Percentiles rank a stretch among this genome's conserved stretches.
Evolutionary conservation across 202 grass and related monocot species (phyloP).

Genomic region (Eragrostis tef): DNA sequence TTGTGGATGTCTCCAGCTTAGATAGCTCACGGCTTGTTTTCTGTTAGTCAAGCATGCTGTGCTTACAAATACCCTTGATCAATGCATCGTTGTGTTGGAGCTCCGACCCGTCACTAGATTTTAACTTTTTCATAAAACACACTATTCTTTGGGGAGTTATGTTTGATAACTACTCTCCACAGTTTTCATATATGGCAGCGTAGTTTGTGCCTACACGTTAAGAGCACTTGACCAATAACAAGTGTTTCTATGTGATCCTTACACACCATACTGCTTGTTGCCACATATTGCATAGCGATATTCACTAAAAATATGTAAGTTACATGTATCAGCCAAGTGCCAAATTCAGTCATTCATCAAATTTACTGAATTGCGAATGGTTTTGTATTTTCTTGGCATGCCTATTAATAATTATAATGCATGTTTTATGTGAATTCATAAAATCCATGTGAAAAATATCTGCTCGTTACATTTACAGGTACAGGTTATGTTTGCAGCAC

Average conservation of each 20-base stretch:
- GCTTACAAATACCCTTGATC: not conserved
- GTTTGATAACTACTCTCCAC: not conserved
- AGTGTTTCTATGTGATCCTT: not conserved
- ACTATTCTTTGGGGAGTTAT: constrained; percentile 20
- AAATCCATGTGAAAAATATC: constrained; percentile 19
- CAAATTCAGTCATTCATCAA: not conserved
- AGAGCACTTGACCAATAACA: constrained; percentile 16
- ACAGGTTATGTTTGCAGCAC: constrained; percentile 90
- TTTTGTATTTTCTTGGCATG: constrained; percentile 17
- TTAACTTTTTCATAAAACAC: not conserved
- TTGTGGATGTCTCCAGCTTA: not conserved
- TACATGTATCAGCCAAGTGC: constrained; percentile 2
- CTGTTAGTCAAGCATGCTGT: not conserved
- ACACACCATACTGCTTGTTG: constrained; percentile 1
- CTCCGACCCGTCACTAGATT: not conserved
- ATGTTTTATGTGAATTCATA: constrained; percentile 6
- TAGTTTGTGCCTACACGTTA: constrained; percentile 6
- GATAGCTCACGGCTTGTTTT: not conserved
- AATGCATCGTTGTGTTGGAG: not conserved
- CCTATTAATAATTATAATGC: not conserved
- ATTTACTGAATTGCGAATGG: not conserved
- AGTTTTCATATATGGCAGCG: not conserved
- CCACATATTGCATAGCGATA: not conserved
- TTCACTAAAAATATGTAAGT: constrained; percentile 5
- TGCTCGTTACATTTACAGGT: constrained; percentile 69